These are phyloP conservation scores for Pneumocystis carinii DNA, from an alignment of 1,139 yeast species.

Conservation along the genomic window DNA sequence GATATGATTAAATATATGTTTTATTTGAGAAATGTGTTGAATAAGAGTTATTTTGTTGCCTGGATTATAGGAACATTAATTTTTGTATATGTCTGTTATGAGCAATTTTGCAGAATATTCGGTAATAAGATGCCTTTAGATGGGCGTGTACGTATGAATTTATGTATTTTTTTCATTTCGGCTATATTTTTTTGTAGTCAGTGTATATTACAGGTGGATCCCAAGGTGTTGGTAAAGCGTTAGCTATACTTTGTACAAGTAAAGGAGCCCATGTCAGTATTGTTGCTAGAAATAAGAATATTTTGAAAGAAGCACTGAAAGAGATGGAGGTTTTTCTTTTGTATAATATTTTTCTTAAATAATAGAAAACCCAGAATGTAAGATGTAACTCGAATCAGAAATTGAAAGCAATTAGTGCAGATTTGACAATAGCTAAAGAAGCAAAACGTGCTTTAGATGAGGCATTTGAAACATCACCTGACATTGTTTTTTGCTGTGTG, in stretches of 20 bases:
- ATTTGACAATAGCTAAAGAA: constrained; percentile 43
- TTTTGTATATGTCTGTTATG: not conserved
- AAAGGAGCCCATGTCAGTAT: constrained; percentile 51
- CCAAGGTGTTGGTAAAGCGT: constrained; percentile 78
- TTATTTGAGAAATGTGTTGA: not conserved
- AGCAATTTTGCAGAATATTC: not conserved
- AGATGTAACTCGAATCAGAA: constrained; percentile 22
- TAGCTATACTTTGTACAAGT: constrained; percentile 46
- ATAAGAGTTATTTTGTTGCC: not conserved
- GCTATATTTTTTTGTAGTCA: constrained; percentile 21
- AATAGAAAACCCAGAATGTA: constrained; percentile 1
- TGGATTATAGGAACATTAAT: not conserved
- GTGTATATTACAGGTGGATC: constrained; percentile 89
- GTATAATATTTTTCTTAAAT: constrained; percentile 1
- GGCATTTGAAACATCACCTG: constrained; percentile 33
- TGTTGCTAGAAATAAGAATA: constrained; percentile 58
- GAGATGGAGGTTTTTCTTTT: constrained; percentile 26
- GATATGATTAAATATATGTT: too few species aligned
- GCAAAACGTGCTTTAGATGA: constrained; percentile 33
- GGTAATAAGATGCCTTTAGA: not conserved
- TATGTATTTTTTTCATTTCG: not conserved
- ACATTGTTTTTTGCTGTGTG: constrained; percentile 70
- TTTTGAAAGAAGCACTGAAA: constrained; percentile 36
- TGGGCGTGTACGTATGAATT: not conserved
- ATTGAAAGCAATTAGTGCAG: constrained; percentile 43